phyloP scores from a whole-genome alignment of 345 rosid genomes.

The Pistacia vera region DNA sequence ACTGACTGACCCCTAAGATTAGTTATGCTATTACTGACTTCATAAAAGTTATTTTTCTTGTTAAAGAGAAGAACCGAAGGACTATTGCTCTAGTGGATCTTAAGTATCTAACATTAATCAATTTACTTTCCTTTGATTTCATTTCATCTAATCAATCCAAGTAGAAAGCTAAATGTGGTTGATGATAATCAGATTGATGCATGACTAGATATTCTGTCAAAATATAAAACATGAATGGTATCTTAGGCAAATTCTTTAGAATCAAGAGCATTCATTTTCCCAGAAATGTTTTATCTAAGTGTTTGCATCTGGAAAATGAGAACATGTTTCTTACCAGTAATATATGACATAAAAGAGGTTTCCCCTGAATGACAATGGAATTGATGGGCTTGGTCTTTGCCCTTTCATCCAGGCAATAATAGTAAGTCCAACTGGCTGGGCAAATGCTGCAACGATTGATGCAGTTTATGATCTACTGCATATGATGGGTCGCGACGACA shows the following conservation, averaged over 20 bases:
- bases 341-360: conserved; percentile 9
- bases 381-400: background rate
- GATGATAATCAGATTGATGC: background rate
- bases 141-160: background rate
- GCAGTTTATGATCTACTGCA: conserved; percentile 82
- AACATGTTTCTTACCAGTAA: background rate
- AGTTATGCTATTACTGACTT: too few relatives aligned
- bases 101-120: background rate
- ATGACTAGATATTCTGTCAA: background rate
- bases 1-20: too few relatives aligned
- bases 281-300: background rate
- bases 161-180: background rate
- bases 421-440: conserved; percentile 93
- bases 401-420: conserved; percentile 61
- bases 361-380: conserved; percentile 21
- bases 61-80: background rate
- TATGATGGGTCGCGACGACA: conserved; percentile 99
- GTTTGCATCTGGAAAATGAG: background rate
- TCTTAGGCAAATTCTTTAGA: background rate
- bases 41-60: background rate
- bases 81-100: background rate
- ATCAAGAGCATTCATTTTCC: background rate
- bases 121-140: background rate
- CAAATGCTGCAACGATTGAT: conserved; percentile 90
- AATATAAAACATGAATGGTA: background rate